These are phyloP conservation scores for Solanum hybrid DNA, from an alignment of 305 asterid species.

Conservation along the genomic window DNA sequence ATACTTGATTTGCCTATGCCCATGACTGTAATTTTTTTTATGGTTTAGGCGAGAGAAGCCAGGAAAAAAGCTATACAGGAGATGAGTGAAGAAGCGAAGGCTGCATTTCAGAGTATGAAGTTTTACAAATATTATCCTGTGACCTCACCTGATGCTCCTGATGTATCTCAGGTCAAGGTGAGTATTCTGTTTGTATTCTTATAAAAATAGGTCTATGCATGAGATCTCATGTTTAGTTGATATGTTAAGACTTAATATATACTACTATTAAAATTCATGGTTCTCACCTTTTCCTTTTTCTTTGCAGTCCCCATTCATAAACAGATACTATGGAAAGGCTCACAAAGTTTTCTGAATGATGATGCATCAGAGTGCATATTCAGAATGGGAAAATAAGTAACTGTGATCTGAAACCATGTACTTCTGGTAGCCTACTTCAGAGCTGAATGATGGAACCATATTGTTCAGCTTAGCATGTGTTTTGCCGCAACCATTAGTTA, in stretches of 20 bases:
- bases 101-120: conserved; percentile 54
- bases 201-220: neutral
- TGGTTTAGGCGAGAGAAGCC: conserved; percentile 55
- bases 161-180: conserved; percentile 64
- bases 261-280: neutral
- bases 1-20: neutral
- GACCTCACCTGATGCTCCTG: conserved; percentile 54
- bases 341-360: conserved; percentile 36
- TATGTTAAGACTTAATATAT: neutral
- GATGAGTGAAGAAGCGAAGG: conserved; percentile 54
- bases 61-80: conserved; percentile 65
- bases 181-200: conserved; percentile 5
- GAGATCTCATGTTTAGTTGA: neutral
- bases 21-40: neutral
- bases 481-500: neutral
- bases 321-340: conserved; percentile 78
- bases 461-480: neutral
- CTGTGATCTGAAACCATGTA: neutral
- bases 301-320: conserved; percentile 61
- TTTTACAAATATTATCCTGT: conserved; percentile 75
- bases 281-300: neutral
- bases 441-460: neutral
- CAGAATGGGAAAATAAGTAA: neutral
- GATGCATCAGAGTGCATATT: neutral
- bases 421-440: neutral